phyloP scores from a whole-genome alignment of 441 rosid species.

The Sinapis alba region DNA sequence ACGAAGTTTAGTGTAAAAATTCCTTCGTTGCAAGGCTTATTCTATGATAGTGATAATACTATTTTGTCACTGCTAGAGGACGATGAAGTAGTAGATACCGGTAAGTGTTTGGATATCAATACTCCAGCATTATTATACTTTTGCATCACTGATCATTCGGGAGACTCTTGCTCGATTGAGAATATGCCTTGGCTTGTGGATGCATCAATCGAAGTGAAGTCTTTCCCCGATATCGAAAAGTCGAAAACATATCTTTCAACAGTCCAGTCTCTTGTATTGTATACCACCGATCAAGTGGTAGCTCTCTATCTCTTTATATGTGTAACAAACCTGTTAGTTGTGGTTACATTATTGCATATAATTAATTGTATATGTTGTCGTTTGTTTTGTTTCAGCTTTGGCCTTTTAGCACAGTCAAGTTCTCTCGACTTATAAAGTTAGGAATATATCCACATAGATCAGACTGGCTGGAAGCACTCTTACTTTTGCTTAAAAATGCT shows the following conservation, averaged over 20 bases:
- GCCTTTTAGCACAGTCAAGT: neutral
- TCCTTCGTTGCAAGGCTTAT: neutral
- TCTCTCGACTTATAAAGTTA: neutral
- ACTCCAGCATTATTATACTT: neutral
- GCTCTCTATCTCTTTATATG: neutral
- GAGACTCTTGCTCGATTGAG: constrained; percentile 7
- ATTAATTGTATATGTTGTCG: neutral
- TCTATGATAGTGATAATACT: neutral
- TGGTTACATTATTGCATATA: neutral
- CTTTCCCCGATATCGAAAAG: neutral
- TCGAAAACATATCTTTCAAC: constrained; percentile 3
- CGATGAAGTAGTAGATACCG: neutral
- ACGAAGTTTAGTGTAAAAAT: neutral
- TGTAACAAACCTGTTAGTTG: neutral
- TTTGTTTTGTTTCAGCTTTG: neutral
- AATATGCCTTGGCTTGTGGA: neutral
- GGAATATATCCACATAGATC: neutral
- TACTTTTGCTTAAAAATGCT: neutral
- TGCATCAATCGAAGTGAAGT: neutral
- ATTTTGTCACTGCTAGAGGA: neutral
- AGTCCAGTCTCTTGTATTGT: neutral
- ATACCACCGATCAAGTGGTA: neutral
- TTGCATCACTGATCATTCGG: neutral
- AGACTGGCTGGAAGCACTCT: neutral
- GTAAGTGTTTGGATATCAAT: neutral